Base-by-base conservation (phyloP, 2,329 filamentous ascomycete genomes). In the Xylariaceae sp. region DNA sequence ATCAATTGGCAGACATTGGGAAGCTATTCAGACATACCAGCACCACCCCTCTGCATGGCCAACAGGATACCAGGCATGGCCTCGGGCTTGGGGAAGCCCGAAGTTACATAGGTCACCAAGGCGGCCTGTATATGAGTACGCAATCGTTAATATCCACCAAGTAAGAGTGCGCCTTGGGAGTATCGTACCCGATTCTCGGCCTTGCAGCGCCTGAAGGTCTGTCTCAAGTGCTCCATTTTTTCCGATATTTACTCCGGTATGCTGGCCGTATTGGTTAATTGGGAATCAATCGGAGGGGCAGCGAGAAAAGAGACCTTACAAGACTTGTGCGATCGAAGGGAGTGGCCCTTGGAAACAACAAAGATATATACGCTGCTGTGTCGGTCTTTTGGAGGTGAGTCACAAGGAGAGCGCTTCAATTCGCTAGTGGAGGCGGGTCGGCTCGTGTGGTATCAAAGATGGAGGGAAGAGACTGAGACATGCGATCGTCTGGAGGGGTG, bases 61-160 rank as follows among this genome's bases (percentile, higher is more conserved):
- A 99, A 76, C 66, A 97, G 78, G 62, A 96, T 86, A 70, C 90
- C 84, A 48, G 90, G 84, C 1, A 91, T 95, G 67, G 89, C 85
- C 65, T 88, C 83, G n/a, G 86, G 79, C 37, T 83, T 88, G 12
- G 94, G 94, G 70, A 86, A 99, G 53, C 94, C 94, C 55, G 92
- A 91, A 30, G 94, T 99, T 69, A 96, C 90, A 79, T 99, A 99
- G 31, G 91, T 91, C 61, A 99, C 89, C 59, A 99, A 80, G 49
- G 94, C 92, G 62, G 89, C 78, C 81, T 94, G 71, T 61, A 57
- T 4, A 19, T 7, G n/a, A 42, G 12, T 31, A 37, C 1, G 30
- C 32, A 30, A 34, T 37, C 26, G 47, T 55, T 40, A 55, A 31
- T 29, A n/a, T 32, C 37, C 8, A 32, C n/a, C 34, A 11, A 27